These are phyloP conservation scores for Saitozyma sp. DNA, from an alignment of 768 basidiomycete species.

Conservation along the genomic window DNA sequence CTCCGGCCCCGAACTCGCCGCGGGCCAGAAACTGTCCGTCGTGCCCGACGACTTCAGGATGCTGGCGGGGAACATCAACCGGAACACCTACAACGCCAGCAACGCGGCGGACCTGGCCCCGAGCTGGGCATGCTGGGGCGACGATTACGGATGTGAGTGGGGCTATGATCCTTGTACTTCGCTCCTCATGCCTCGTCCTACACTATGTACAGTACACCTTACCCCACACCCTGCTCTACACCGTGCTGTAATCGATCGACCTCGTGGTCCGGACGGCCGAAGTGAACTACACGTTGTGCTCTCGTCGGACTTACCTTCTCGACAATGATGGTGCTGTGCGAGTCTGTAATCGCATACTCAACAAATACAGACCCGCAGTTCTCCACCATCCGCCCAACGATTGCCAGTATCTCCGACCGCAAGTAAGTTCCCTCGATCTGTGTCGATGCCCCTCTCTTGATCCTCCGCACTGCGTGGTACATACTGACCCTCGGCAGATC, in stretches of 20 bases:
- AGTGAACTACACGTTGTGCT: too few relatives aligned
- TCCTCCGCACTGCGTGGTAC: background rate
- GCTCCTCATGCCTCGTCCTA: background rate
- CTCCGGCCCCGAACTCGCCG: background rate
- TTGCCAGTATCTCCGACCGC: slow-evolving; percentile 19
- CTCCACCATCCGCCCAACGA: slow-evolving; percentile 16
- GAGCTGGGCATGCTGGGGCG: slow-evolving; percentile 23
- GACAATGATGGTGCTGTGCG: too few relatives aligned
- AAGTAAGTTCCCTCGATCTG: slow-evolving; percentile 7
- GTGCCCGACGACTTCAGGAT: slow-evolving; percentile 37
- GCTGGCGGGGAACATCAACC: slow-evolving; percentile 22
- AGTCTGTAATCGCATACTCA: too few relatives aligned
- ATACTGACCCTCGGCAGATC: slow-evolving; percentile 12
- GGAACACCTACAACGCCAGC: slow-evolving; percentile 15
- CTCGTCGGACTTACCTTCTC: too few relatives aligned
- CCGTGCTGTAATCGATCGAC: too few relatives aligned
- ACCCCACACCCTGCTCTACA: too few relatives aligned
- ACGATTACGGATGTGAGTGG: slow-evolving; percentile 19
- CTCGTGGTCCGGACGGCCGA: too few relatives aligned
- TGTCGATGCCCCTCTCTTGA: background rate
- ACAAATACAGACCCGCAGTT: slow-evolving; percentile 20
- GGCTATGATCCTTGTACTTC: background rate
- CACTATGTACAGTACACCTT: too few relatives aligned
- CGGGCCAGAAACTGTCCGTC: slow-evolving; percentile 12
- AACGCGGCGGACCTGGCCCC: slow-evolving; percentile 21